Base-by-base conservation (phyloP, 768 basidiomycete species). In the Trametes cingulata region DNA sequence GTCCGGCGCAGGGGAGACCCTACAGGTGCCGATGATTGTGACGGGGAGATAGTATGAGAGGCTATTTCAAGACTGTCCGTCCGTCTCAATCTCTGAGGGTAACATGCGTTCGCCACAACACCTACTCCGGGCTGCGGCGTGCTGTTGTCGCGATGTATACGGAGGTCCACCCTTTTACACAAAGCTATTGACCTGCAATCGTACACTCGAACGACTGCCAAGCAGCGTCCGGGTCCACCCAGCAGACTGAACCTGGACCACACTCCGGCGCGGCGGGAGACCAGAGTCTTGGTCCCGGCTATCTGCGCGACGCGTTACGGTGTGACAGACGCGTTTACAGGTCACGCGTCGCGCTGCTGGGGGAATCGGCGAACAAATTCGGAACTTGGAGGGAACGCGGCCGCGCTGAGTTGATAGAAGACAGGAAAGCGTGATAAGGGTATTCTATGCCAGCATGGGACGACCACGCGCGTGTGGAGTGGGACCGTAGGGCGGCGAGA, bases 1-100 rank as follows among this genome's bases (percentile, higher is more conserved):
- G 5, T 61, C 60, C 60, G 60, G 53, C 40, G 47, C 60, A 61
- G 60, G 43, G n/a, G 51, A 14, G 35, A 12, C 12, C 47, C 37
- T 39, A 24, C 22, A 33, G 10, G 6, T 33, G 6, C 29, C 29
- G 29, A 33, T 33, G 4, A 33, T 33, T 10, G 29, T 33, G 29
- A 33, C 29, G 29, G 29, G 29, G 10, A 10, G 6, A 10, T 33
- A 33, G 29, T 10, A 33, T 33, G 29, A 33, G 29, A 33, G 29
- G 29, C 29, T 33, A 33, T 10, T 5, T 33, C 29, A 10, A 33
- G 29, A 10, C 29, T 33, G 29, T 33, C n/a, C 4, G 29, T 33
- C 6, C 10, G 6, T 33, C 6, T 33, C 29, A 10, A 33, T 33
- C 10, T 33, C 29, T 33, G 29, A 4, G 29, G 29, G 6, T 6